phyloP scores from a whole-genome alignment of 208 protist genomes.

The Trichomonas vaginalis region DNA sequence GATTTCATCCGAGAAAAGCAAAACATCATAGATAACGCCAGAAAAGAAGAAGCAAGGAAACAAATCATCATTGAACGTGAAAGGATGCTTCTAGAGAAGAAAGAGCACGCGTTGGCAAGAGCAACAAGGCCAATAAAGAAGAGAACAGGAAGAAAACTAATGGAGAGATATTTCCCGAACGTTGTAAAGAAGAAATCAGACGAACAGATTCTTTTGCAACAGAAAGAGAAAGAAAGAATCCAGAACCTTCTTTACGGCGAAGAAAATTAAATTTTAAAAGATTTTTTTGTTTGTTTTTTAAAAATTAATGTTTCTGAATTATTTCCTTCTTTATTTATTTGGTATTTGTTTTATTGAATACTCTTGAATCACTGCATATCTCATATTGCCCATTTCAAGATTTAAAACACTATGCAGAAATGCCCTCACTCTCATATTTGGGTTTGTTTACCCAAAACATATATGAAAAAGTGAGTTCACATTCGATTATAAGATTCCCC shows the following conservation, averaged over 20 bases:
- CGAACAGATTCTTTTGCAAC: background rate
- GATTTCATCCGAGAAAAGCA: background rate
- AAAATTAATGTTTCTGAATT: too few relatives aligned
- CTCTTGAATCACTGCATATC: too few relatives aligned
- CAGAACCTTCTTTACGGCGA: background rate
- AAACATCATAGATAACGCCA: background rate
- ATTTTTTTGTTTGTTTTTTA: background rate
- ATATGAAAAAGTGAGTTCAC: too few relatives aligned
- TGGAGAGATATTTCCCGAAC: background rate
- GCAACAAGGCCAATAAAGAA: background rate
- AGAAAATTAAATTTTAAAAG: background rate
- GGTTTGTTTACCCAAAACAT: too few relatives aligned
- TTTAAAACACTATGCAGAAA: too few relatives aligned
- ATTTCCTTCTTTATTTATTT: too few relatives aligned
- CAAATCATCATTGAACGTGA: background rate
- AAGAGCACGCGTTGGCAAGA: background rate
- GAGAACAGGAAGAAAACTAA: background rate
- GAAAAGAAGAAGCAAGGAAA: background rate
- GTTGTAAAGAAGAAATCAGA: background rate
- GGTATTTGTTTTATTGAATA: too few relatives aligned
- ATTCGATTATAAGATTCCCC: too few relatives aligned
- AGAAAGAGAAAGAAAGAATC: background rate
- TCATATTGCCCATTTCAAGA: too few relatives aligned
- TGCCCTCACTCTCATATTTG: too few relatives aligned
- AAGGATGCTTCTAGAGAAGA: background rate